phyloP scores from a whole-genome alignment of 495 filamentous ascomycete species.

The Tuber borchii region DNA sequence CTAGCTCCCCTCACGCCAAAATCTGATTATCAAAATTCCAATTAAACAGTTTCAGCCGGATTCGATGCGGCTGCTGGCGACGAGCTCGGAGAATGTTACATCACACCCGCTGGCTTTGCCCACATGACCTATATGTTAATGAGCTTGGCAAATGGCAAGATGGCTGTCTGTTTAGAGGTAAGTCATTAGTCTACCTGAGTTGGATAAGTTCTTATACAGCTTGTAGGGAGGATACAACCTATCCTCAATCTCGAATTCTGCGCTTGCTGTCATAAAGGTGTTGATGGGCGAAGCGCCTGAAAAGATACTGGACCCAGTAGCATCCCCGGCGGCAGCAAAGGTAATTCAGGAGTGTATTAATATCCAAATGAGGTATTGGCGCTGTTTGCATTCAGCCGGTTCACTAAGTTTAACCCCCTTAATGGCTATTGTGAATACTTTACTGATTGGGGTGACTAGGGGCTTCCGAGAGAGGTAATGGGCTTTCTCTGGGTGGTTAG shows the following conservation, averaged over 20 bases:
- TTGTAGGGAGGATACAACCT: conserved; percentile 84
- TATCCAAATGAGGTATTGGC: conserved; percentile 55
- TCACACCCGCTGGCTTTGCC: conserved; percentile 83
- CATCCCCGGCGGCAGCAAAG: conserved; percentile 46
- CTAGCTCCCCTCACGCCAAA: neutral
- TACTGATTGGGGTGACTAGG: neutral
- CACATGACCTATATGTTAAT: conserved; percentile 99
- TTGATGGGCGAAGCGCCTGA: conserved; percentile 93
- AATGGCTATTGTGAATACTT: neutral
- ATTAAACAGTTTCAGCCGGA: conserved; percentile 66
- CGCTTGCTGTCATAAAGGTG: conserved; percentile 81
- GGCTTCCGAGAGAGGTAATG: neutral
- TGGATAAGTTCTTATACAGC: neutral
- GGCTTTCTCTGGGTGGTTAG: neutral
- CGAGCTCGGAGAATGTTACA: conserved; percentile 82
- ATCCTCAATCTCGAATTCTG: conserved; percentile 81
- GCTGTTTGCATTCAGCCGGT: conserved; percentile 49
- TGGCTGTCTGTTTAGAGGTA: conserved; percentile 82
- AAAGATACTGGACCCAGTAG: conserved; percentile 49
- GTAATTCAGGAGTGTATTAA: conserved; percentile 50
- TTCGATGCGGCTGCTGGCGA: conserved; percentile 95
- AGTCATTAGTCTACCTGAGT: neutral
- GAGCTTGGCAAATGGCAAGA: conserved; percentile 83
- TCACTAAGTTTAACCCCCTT: neutral
- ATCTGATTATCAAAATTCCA: conserved; percentile 26